These are phyloP conservation scores for Chaetomium cochliodes DNA, from an alignment of 495 filamentous ascomycete species.

Conservation along the genomic window DNA sequence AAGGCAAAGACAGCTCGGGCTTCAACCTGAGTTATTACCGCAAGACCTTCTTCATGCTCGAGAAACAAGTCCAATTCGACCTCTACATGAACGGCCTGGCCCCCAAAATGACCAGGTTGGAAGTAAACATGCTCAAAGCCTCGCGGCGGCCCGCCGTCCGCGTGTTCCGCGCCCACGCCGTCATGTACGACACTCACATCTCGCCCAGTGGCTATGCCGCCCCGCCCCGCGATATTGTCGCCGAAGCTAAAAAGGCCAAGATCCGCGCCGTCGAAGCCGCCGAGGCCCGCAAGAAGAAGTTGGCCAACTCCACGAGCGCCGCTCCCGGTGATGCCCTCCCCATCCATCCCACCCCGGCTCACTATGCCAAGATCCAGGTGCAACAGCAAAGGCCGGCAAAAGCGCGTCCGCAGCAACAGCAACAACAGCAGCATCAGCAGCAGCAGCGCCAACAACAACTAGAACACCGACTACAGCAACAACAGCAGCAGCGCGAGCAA, in stretches of 20 bases:
- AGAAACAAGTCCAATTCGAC: slow-evolving; percentile 13
- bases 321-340: slow-evolving; percentile 12
- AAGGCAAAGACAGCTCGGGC: neutral
- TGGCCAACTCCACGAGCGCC: neutral
- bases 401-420: too few relatives aligned
- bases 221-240: neutral
- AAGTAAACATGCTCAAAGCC: slow-evolving; percentile 1
- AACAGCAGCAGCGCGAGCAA: neutral
- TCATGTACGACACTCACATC: slow-evolving; percentile 15
- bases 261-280: neutral
- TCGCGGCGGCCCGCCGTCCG: too few relatives aligned
- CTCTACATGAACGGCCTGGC: slow-evolving; percentile 21
- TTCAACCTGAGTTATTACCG: slow-evolving; percentile 12
- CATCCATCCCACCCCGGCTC: neutral
- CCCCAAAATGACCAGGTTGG: slow-evolving; percentile 9
- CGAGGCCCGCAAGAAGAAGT: neutral
- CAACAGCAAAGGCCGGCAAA: too few relatives aligned
- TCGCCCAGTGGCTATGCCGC: slow-evolving; percentile 1
- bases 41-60: neutral
- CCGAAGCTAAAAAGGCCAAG: slow-evolving; percentile 1
- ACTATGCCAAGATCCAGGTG: neutral
- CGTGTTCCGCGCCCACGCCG: neutral
- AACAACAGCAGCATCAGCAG: too few relatives aligned
- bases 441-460: too few relatives aligned
- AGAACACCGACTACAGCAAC: neutral